Evolutionary conservation across 2,329 filamentous ascomycete species (phyloP), one percentile per base, ranked within the genome.

Genomic region (Diaporthe batatas): DNA sequence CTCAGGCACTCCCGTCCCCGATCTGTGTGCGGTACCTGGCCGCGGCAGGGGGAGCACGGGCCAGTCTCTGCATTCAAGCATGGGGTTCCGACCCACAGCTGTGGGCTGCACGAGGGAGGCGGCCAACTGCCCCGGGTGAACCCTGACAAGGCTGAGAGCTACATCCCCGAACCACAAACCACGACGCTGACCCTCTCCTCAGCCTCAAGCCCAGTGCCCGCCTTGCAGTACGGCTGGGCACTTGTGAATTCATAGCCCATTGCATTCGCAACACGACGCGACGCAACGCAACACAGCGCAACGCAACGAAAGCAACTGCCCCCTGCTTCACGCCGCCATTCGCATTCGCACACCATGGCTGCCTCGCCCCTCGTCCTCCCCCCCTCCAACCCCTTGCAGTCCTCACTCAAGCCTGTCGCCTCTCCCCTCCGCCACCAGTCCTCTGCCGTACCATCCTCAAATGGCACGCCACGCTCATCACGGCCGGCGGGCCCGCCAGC

Each of bases 301-400:
- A 29, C 29, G 29, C n/a, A n/a, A n/a, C n/a, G n/a, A n/a, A n/a
- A 29, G 29, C 29, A 5, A 29, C 29, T 29, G 29, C 29, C 29
- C 29, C 12, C 36, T 58, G 53, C 49, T 55, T n/a, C n/a, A 57
- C 55, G 32, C 51, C 29, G 29, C 21, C 36, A 39, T 3, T 39
- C 36, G 36, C 25, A 59, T 21, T 5, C 42, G 25, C 34, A 44
- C 68, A 77, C 54, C 74, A 87, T 87, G 86, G 82, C 85, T 72
- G 79, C 83, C 76, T 88, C 86, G 18, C 86, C 86, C 18, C 82
- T 87, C 72, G 82, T 86, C 72, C 82, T 82, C 4, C 79, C 72
- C 49, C 72, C 73, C 65, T 64, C 59, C 49, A 70, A 72, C 39
- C 72, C 71, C 62, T 59, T 73, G 67, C 53, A 75, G 73, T 64